A percentile compares a stretch with the other conserved stretches of the same genome.
Evolutionary conservation across 768 basidiomycete genomes (phyloP).

Genomic region (Auriscalpium microsporum): DNA sequence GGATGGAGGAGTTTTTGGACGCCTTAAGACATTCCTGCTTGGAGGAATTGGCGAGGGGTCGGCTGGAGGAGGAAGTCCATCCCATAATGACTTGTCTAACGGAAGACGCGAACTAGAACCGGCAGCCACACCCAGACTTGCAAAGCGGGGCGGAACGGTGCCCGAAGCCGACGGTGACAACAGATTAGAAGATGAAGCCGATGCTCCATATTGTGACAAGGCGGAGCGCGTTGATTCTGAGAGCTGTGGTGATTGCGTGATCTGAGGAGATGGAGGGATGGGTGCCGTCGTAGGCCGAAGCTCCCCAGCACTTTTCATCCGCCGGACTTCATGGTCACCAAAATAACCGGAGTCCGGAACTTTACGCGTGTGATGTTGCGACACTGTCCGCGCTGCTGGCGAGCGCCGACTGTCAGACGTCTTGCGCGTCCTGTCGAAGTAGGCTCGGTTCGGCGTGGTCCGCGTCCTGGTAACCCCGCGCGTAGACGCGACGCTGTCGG

Average conservation of each 20-base stretch:
- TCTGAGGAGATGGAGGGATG: conserved; percentile 16
- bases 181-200: conserved; percentile 65
- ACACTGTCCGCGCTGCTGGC: conserved; percentile 1
- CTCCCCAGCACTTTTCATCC: conserved; percentile 83
- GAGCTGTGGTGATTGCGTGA: conserved; percentile 22
- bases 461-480: conserved; percentile 48
- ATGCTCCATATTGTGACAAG: conserved; percentile 44
- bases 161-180: conserved; percentile 32
- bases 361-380: conserved; percentile 2
- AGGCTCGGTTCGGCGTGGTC: conserved; percentile 55
- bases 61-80: conserved; percentile 15
- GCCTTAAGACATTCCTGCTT: background rate
- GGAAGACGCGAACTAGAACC: conserved; percentile 32
- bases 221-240: conserved; percentile 29
- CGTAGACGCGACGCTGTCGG: conserved; percentile 13
- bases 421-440: conserved; percentile 18
- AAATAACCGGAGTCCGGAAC: conserved; percentile 35
- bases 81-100: conserved; percentile 41
- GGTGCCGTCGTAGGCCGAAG: conserved; percentile 32
- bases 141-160: conserved; percentile 48
- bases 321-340: conserved; percentile 18
- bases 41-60: background rate
- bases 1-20: background rate
- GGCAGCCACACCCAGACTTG: conserved; percentile 53
- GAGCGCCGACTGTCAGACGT: background rate